Evolutionary conservation across 2,329 filamentous ascomycete species (phyloP), one percentile per base, ranked within the genome.

Genomic region (Talaromyces verruculosus): DNA sequence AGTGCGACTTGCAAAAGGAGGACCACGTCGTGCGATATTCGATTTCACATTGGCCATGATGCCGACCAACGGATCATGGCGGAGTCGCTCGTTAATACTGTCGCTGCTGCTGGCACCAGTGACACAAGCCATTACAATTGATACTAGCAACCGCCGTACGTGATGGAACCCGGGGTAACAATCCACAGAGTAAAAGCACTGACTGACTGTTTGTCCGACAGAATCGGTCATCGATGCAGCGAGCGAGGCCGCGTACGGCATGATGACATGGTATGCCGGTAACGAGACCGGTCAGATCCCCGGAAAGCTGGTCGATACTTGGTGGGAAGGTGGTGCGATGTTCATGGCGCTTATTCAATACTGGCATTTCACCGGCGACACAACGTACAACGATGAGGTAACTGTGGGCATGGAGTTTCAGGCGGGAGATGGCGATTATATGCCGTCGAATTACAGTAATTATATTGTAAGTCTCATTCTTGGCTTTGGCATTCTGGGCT

Each of bases 191-290:
- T 25, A 25, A 25, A 19, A 22, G 13, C 7, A 33, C 25, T 37
- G n/a, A 43, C 58, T 37, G 53, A 30, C 15, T 30, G 33, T 0
- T 19, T 33, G 19, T 62, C 13, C 25, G 39, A 30, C n/a, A 78
- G 82, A 78, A 28, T 83, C 81, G 1, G 81, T 85, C 68, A 83
- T 81, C 65, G 70, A 75, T 65, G 80, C 81, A 17, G 78, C 83
- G 8, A 78, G 77, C 61, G 75, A 76, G 28, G 73, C 83, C 59
- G 81, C 81, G 5, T 77, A 76, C 67, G 78, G 78, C 43, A 82
- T 87, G 76, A 83, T 87, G 72, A 77, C 73, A 35, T 83, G 83
- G 68, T 87, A 87, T 69, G 83, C 80, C 0, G 76, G 76, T 13
- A 74, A 74, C 66, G 81, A 80, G n/a, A 78, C 82, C 10, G 83